phyloP scores from a whole-genome alignment of 805 yeast species.

The Zygoascus flipseniorum region DNA sequence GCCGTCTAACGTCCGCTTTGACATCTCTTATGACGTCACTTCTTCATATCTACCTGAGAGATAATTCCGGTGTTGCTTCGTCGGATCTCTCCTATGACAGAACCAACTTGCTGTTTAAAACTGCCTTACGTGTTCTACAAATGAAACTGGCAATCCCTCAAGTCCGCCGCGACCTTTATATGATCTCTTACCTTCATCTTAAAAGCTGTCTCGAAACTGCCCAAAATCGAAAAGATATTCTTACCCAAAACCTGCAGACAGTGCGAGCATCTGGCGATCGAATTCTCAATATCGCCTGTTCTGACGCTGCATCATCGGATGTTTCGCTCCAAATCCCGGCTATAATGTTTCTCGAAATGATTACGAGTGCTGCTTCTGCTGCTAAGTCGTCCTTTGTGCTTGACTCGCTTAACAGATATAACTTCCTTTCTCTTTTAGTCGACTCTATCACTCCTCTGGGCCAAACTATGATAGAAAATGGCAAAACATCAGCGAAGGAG shows the following conservation, averaged over 20 bases:
- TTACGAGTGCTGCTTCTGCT: slow-evolving; percentile 47
- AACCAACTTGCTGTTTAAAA: slow-evolving; percentile 59
- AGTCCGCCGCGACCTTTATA: slow-evolving; percentile 72
- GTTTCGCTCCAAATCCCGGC: slow-evolving; percentile 71
- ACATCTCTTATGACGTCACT: slow-evolving; percentile 68
- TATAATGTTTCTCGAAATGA: slow-evolving; percentile 61
- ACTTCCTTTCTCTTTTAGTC: slow-evolving; percentile 56
- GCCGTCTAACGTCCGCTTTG: slow-evolving; percentile 62
- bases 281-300: slow-evolving; percentile 56
- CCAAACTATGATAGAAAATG: slow-evolving; percentile 39
- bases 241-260: slow-evolving; percentile 43
- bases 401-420: slow-evolving; percentile 53
- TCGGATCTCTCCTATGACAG: slow-evolving; percentile 35
- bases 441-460: slow-evolving; percentile 64
- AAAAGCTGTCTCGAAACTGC: slow-evolving; percentile 34
- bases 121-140: slow-evolving; percentile 65
- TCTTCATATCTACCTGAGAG: slow-evolving; percentile 53
- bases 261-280: slow-evolving; percentile 52
- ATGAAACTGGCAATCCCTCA: slow-evolving; percentile 59
- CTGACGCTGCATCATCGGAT: slow-evolving; percentile 73
- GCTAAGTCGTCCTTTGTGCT: slow-evolving; percentile 48
- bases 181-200: slow-evolving; percentile 59
- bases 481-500: slow-evolving; percentile 20
- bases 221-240: slow-evolving; percentile 7
- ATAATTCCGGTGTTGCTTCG: slow-evolving; percentile 5